A percentile compares a stretch with the other conserved stretches of the same genome.
These are phyloP conservation scores for Tanacetum coccineum DNA, from an alignment of 129 eudicot species.

Conservation along the genomic window DNA sequence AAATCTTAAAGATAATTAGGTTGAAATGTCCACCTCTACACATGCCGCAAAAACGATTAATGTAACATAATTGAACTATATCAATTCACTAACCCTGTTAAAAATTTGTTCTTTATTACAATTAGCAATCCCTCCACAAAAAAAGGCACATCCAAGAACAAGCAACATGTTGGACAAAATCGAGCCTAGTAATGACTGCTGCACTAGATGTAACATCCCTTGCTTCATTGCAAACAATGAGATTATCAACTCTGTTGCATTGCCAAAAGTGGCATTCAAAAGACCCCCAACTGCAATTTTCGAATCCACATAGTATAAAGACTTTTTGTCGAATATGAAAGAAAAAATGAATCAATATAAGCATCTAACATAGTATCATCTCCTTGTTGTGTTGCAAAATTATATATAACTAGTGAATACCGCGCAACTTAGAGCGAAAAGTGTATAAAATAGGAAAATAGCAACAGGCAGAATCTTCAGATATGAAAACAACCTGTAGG, in stretches of 20 bases:
- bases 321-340: background rate
- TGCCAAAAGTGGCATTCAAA: conserved; percentile 79
- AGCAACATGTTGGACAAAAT: conserved; percentile 72
- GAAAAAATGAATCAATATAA: background rate
- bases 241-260: conserved; percentile 79
- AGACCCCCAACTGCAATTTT: conserved; percentile 68
- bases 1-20: conserved; percentile 1
- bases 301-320: background rate
- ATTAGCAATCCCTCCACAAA: conserved; percentile 67
- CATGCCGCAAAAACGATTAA: no score
- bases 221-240: conserved; percentile 58
- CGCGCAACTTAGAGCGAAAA: background rate
- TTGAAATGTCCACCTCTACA: background rate
- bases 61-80: background rate
- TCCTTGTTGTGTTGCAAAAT: background rate
- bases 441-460: background rate
- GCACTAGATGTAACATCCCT: conserved; percentile 64
- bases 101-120: conserved; percentile 53
- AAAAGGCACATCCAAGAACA: conserved; percentile 82
- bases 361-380: background rate
- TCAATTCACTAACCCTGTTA: conserved; percentile 46
- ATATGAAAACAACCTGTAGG: conserved; percentile 49
- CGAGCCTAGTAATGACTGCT: conserved; percentile 76
- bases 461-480: background rate
- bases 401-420: no score